Evolutionary conservation across 495 filamentous ascomycete species (phyloP), one percentile per base, ranked within the genome.

Genomic region (Penicillium ucsense): DNA sequence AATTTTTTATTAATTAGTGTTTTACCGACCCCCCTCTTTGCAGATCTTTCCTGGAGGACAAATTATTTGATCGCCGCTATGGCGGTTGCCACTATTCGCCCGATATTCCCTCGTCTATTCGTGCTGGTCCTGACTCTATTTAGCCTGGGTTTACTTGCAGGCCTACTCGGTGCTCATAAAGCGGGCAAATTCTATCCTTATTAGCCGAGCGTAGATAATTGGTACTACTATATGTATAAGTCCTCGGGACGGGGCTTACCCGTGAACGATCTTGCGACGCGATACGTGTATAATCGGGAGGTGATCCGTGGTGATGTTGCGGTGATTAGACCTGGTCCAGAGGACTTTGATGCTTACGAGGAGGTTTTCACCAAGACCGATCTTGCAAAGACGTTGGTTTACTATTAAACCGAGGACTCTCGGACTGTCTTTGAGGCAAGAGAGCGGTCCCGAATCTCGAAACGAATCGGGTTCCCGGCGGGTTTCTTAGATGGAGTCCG

Each of bases 121-220:
- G 20, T 20, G 20, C 20, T 20, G 20, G 20, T 20, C 20, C 20
- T 20, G 20, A 20, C 20, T 20, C 20, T 2, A 20, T 20, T 20
- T 20, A 20, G 20, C 20, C 20, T 20, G 20, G 20, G 20, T 20
- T 20, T 20, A 20, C 20, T 20, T 20, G 20, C 20, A 20, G 20
- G 20, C 20, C 20, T 20, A 2, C 20, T 20, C 20, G 4, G 8
- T 0, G 31, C 43, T 7, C 1, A 48, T 28, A 51, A 60, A 35
- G 45, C 48, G 1, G 51, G 51, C 3, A 57, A 52, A 35, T 57
- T 60, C 46, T 60, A 57, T 41, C 42, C 44, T 3, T 51, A 57
- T 12, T 28, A 44, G 11, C 12, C 6, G 9, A 35, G 45, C 4
- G 41, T 35, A 3, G 44, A 52, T 40, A 31, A 40, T 3, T 54